A percentile compares a stretch with the other conserved stretches of the same genome.
Evolutionary conservation across 495 filamentous ascomycete species (phyloP).

Genomic region (Xylaria cubensis): DNA sequence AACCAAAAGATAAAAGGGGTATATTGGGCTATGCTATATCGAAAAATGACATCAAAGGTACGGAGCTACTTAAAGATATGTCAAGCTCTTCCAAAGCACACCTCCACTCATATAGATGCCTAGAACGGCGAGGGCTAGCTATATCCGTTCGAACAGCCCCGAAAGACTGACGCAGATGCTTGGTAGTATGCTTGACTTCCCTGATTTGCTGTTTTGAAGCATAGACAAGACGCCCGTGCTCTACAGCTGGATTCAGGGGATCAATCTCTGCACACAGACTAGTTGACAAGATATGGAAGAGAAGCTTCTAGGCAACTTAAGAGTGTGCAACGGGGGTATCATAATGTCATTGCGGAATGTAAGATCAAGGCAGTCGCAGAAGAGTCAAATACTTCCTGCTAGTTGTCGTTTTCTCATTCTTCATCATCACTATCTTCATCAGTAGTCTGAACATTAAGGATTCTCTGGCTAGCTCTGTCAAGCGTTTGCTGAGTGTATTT

Average conservation of each 20-base stretch:
- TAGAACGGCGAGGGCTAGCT: slow-evolving; percentile 22
- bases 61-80: neutral
- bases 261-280: slow-evolving; percentile 94
- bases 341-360: slow-evolving; percentile 9
- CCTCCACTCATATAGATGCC: slow-evolving; percentile 17
- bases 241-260: slow-evolving; percentile 44
- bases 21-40: neutral
- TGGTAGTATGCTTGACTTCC: slow-evolving; percentile 37
- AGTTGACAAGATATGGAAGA: slow-evolving; percentile 82
- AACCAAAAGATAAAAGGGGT: neutral
- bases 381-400: slow-evolving; percentile 17
- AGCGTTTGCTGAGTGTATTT: slow-evolving; percentile 71
- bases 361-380: slow-evolving; percentile 4
- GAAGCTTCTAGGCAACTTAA: slow-evolving; percentile 86
- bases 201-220: slow-evolving; percentile 35
- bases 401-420: slow-evolving; percentile 40
- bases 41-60: neutral
- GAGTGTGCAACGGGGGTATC: slow-evolving; percentile 67
- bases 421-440: slow-evolving; percentile 76
- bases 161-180: slow-evolving; percentile 19
- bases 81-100: slow-evolving; percentile 27
- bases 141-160: slow-evolving; percentile 23
- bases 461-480: slow-evolving; percentile 75
- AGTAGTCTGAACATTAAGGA: slow-evolving; percentile 80
- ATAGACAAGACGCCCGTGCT: slow-evolving; percentile 51